Evolutionary conservation across 441 rosid genomes (phyloP).

Genomic region (Pelargonium citronellum): DNA sequence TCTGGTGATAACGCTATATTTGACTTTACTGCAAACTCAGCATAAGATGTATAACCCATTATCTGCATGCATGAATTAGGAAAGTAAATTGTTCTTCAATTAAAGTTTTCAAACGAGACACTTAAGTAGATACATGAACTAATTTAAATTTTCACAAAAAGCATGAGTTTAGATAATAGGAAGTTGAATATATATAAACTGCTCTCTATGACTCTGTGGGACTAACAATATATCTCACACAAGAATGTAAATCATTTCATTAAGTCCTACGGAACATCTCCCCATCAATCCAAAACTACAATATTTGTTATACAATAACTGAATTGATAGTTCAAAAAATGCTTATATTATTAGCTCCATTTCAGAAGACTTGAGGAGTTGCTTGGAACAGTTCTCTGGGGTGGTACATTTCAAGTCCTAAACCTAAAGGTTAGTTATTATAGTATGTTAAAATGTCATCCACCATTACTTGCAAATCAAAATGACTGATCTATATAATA

Average conservation of each 20-base stretch:
- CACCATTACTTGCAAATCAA: not conserved
- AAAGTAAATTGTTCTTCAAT: not conserved
- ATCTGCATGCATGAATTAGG: conserved; percentile 39
- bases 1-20: conserved; percentile 88
- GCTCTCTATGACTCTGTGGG: not conserved
- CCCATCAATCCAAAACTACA: not conserved
- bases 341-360: no score
- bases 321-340: no score
- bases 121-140: not conserved
- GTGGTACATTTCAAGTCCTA: not conserved
- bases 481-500: conserved; percentile 9
- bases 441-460: not conserved
- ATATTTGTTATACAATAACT: no score
- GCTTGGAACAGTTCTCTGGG: no score
- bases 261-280: not conserved
- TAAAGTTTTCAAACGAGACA: conserved; percentile 4
- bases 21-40: conserved; percentile 63
- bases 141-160: not conserved
- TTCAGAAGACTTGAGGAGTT: no score
- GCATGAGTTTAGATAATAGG: not conserved
- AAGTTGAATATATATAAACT: not conserved
- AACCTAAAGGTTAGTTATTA: not conserved
- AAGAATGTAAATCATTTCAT: not conserved
- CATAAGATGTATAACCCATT: conserved; percentile 64
- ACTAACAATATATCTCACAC: not conserved